A percentile compares a stretch with the other conserved stretches of the same genome.
Conservation (phyloP, 371 early-diverging fungal species). For the Syncephalastrum contaminatum region DNA sequence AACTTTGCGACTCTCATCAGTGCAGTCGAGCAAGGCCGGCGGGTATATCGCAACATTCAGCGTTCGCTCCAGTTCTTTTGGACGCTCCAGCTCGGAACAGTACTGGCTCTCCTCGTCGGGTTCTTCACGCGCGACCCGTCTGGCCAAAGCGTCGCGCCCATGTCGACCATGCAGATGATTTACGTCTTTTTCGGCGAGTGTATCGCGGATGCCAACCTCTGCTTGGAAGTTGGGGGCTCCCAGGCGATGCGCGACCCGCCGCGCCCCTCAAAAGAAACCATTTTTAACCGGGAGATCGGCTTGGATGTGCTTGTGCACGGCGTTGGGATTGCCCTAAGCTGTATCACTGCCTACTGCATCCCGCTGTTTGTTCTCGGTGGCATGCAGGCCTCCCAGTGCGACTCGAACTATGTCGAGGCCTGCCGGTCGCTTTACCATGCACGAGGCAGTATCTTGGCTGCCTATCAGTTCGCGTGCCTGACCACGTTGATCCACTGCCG, state of each 20-base stretch:
- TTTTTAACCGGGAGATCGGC: conserved; percentile 42
- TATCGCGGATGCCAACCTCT: conserved; percentile 76
- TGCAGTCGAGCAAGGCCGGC: conserved; percentile 83
- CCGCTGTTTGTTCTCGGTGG: conserved; percentile 47
- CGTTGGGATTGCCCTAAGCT: conserved; percentile 54
- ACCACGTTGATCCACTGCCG: conserved; percentile 65
- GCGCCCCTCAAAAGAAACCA: conserved; percentile 60
- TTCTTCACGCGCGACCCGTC: conserved; percentile 70
- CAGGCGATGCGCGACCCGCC: conserved; percentile 83
- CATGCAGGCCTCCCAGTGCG: conserved; percentile 44
- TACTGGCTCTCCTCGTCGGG: conserved; percentile 58
- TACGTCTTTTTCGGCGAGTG: conserved; percentile 31
- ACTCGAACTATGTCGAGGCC: conserved; percentile 35
- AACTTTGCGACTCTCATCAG: conserved; percentile 86
- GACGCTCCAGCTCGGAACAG: conserved; percentile 44
- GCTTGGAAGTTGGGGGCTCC: conserved; percentile 75
- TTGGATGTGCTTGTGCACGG: conserved; percentile 21
- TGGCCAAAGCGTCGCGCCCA: conserved; percentile 65
- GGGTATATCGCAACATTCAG: conserved; percentile 90
- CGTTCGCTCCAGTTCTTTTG: conserved; percentile 83
- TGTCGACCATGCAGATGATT: conserved; percentile 32
- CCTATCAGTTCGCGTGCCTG: conserved; percentile 56
- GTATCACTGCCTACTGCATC: conserved; percentile 53
- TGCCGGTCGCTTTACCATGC: conserved; percentile 68
- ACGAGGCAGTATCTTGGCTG: conserved; percentile 57